Evolutionary conservation across 495 filamentous ascomycete species (phyloP), one percentile per base, ranked within the genome.

Genomic region (Penicillium cosmopolitanum): DNA sequence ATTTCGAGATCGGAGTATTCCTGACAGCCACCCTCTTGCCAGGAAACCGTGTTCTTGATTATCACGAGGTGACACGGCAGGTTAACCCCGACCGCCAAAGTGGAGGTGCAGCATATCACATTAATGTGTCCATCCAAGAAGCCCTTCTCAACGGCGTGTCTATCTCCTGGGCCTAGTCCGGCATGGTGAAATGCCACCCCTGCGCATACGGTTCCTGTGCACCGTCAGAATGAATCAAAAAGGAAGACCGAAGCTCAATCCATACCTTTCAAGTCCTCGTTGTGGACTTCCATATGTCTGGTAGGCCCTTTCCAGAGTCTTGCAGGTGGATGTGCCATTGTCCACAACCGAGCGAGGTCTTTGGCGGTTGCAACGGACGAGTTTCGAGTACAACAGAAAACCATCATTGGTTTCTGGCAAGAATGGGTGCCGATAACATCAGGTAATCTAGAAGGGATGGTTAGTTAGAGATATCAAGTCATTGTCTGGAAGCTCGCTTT

Each of bases 181-280:
- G 92, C 94, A 73, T 98, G 94, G 67, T 98, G 95, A 65, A 95
- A 98, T 15, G 92, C 93, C 13, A 98, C 92, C 10, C 92, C 93
- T 44, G 87, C 82, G 15, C 71, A 64, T 7, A 88, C 79, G 2
- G 85, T 81, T 16, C 82, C 85, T 82, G 50, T 28, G 48, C 2
- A 16, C 9, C 28, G 25, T 59, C 10, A 33, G 33, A 5, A 8
- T 51, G 1, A 1, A 13, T 47, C 5, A 44, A 4, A 4, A 5
- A 16, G 18, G 56, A 9, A 19, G 0, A 18, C 5, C 47, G 31
- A 28, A 31, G 33, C 21, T 11, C 0, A 31, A 5, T 25, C 65
- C 69, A 51, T 73, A 85, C 84, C 67, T 56, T 77, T 77, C 38
- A 98, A 71, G 11, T 93, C 88, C 42, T 77, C 81, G 56, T 88